Conservation (phyloP, 352 stramenopile species). For the Phytophthora agathidicida region DNA sequence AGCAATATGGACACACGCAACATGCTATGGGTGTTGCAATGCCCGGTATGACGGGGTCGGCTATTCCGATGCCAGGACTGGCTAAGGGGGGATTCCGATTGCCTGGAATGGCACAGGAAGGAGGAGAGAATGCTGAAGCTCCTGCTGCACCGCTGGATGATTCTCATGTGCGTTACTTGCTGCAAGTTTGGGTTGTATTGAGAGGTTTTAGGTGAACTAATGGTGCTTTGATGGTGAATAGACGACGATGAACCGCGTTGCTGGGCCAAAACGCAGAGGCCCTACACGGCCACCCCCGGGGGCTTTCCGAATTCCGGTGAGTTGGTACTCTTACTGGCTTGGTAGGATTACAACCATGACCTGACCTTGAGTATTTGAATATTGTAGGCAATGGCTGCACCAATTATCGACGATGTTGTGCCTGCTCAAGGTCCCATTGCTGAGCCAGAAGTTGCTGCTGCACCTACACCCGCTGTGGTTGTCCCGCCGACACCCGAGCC, state of each 20-base stretch:
- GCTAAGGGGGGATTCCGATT: conserved; percentile 70
- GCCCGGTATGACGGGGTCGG: conserved; percentile 76
- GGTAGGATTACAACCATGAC: not conserved
- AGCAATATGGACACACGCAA: conserved; percentile 72
- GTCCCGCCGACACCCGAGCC: conserved; percentile 15
- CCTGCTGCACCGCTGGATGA: conserved; percentile 46
- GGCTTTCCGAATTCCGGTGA: conserved; percentile 66
- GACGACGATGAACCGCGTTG: conserved; percentile 78
- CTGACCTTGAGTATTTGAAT: conserved; percentile 10
- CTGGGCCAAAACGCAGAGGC: conserved; percentile 79
- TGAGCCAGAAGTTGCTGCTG: conserved; percentile 3
- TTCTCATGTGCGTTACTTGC: conserved; percentile 59
- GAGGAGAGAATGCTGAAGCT: conserved; percentile 29
- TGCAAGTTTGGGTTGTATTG: conserved; percentile 3
- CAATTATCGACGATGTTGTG: conserved; percentile 37
- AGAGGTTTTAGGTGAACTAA: conserved; percentile 7
- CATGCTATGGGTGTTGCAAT: conserved; percentile 78
- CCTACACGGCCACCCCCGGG: conserved; percentile 65
- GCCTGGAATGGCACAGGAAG: conserved; percentile 61
- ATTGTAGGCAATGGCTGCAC: conserved; percentile 48
- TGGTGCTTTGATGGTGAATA: conserved; percentile 22
- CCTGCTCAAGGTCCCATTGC: conserved; percentile 10
- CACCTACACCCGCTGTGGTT: conserved; percentile 7
- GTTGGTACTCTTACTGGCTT: conserved; percentile 8
- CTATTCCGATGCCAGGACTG: conserved; percentile 84